Conservation (phyloP, 2,329 filamentous ascomycete genomes). For the Thelonectria olida region DNA sequence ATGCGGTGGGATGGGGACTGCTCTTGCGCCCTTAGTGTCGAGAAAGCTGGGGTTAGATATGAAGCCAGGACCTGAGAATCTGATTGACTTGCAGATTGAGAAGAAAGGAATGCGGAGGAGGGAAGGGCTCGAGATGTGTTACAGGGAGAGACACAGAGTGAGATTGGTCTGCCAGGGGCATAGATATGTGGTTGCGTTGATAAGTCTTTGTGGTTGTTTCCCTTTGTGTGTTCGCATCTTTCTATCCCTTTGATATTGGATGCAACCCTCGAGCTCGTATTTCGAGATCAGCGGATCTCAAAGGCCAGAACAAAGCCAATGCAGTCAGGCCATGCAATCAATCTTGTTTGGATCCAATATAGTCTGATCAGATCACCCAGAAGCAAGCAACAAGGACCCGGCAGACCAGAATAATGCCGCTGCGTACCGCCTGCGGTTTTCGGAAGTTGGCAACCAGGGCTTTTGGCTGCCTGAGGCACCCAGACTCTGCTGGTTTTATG, state of each 20-base stretch:
- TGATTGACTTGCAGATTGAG: not conserved
- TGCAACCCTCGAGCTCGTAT: no score
- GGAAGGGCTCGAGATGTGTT: not conserved
- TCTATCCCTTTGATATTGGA: no score
- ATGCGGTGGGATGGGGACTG: no score
- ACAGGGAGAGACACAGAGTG: not conserved
- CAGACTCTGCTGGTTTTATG: not conserved
- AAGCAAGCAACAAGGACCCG: not conserved
- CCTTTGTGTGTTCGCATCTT: no score
- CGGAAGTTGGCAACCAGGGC: not conserved
- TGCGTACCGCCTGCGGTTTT: not conserved
- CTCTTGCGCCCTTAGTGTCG: no score
- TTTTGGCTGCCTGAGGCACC: not conserved
- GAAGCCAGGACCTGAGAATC: no score
- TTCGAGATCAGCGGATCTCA: not conserved
- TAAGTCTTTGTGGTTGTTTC: no score
- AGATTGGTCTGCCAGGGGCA: no score
- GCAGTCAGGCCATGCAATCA: not conserved
- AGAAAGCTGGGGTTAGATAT: no score
- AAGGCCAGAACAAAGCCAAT: no score
- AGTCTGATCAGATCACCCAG: not conserved
- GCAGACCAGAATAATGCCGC: conserved; percentile 11
- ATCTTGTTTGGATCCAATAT: not conserved
- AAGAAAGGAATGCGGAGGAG: not conserved
- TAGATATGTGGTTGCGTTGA: no score